Evolutionary conservation across 306 rosid genomes (phyloP), one percentile per base, ranked within the genome.

Genomic region (Trifolium fragiferum): DNA sequence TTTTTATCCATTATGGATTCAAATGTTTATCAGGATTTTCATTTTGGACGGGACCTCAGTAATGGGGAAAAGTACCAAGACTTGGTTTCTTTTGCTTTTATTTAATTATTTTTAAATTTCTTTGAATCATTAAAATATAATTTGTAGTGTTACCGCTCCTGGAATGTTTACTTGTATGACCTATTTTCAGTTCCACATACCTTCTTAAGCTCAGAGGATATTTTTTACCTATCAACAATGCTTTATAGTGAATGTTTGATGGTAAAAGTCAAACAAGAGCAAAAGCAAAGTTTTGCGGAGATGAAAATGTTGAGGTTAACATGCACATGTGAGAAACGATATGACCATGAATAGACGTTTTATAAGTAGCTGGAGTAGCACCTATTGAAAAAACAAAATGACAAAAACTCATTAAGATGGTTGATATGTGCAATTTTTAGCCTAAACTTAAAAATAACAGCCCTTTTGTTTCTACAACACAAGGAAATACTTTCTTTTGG

Each of bases 21-120:
- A 44, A 59, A 73, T n/a, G 44, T 60, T 73, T 60, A 38, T 60
- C 46, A 15, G 21, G 59, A 59, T 71, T 59, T 59, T 32, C 77
- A 59, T 47, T 59, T 60, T 27, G 11, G 16, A 40, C 13, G 23
- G 77, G 59, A 59, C 57, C 59, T 43, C 11, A 3, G 46, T 27
- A 40, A 40, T 41, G 6, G 23, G 41, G 60, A 44, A 59, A 73
- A 53, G 18, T 59, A 43, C 50, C 7, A n/a, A 37, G 20, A 25
- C 63, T 73, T 58, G 30, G 33, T 59, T 44, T 11, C n/a, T 10
- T 58, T 43, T 10, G 59, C 59, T 73, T 73, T 43, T 9, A 16
- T 59, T 43, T 25, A 23, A 44, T 27, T 25, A 43, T n/a, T 2
- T 57, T 30, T 18, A 18, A 18, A 20, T 55, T 14, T 47, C 46